Percentiles rank a stretch among this genome's conserved stretches.
phyloP scores from a whole-genome alignment of 345 rosid genomes.

The Noccaea bulbosa region DNA sequence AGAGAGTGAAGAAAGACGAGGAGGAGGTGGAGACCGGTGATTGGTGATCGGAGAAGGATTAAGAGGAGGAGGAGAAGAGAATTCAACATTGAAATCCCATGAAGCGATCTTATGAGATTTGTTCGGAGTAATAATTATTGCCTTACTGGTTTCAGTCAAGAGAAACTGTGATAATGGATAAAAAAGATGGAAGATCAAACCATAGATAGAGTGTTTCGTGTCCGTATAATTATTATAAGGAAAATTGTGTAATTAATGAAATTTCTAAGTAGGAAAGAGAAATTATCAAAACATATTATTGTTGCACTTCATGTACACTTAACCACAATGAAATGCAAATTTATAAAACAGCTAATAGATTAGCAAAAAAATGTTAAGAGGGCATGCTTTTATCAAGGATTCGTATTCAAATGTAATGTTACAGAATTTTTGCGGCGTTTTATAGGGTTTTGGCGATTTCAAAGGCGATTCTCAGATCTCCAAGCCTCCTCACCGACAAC shows the following conservation, averaged over 20 bases:
- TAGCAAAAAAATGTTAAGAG: too few relatives aligned
- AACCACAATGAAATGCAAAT: too few relatives aligned
- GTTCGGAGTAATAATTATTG: neutral
- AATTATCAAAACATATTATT: too few relatives aligned
- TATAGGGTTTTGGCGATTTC: too few relatives aligned
- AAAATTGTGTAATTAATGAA: neutral
- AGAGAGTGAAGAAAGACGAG: slow-evolving; percentile 85
- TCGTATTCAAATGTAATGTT: too few relatives aligned
- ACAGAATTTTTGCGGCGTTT: too few relatives aligned
- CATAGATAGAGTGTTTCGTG: neutral
- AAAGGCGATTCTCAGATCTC: too few relatives aligned
- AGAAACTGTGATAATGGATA: slow-evolving; percentile 9
- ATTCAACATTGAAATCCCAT: slow-evolving; percentile 44
- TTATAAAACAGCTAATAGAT: too few relatives aligned
- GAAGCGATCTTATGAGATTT: neutral
- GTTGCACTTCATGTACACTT: too few relatives aligned
- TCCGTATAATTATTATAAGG: neutral
- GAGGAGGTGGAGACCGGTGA: slow-evolving; percentile 68
- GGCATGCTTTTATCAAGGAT: too few relatives aligned
- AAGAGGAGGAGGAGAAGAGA: slow-evolving; percentile 41
- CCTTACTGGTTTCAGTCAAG: neutral
- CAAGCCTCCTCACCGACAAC: too few relatives aligned
- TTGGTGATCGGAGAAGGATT: slow-evolving; percentile 55
- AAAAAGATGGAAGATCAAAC: slow-evolving; percentile 11
- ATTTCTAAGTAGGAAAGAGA: neutral